phyloP scores from a whole-genome alignment of 2,329 filamentous ascomycete genomes.

The Pseudogymnoascus sp. region DNA sequence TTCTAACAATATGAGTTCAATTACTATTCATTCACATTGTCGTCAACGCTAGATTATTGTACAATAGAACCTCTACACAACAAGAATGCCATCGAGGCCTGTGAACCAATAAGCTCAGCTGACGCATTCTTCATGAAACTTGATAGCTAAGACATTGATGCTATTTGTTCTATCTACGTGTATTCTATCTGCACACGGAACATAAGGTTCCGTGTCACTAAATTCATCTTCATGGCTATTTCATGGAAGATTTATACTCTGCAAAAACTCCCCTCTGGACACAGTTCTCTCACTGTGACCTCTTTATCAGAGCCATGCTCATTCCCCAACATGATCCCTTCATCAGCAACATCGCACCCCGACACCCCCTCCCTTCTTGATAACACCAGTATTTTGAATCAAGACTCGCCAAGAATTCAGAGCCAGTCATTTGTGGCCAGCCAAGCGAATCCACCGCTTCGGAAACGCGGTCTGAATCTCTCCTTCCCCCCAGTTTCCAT shows the following conservation, averaged over 20 bases:
- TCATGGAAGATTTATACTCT: neutral
- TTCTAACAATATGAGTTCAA: neutral
- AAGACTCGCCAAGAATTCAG: neutral
- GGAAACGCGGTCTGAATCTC: neutral
- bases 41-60: neutral
- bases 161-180: slow-evolving; percentile 9
- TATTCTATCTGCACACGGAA: slow-evolving; percentile 1
- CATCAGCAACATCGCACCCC: neutral
- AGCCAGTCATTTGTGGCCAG: neutral
- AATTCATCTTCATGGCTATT: neutral
- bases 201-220: neutral
- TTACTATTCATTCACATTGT: neutral
- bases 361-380: neutral
- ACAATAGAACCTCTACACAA: neutral
- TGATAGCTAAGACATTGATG: neutral
- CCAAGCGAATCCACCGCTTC: slow-evolving; percentile 5
- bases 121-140: neutral
- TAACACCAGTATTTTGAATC: neutral
- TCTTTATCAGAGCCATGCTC: neutral
- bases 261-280: neutral
- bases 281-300: slow-evolving; percentile 3
- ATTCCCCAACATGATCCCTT: neutral
- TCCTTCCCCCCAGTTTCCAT: neutral
- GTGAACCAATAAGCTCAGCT: neutral
- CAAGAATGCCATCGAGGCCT: neutral